These are phyloP conservation scores for Chalara sp. DNA, from an alignment of 2,329 filamentous ascomycete genomes.

Conservation along the genomic window DNA sequence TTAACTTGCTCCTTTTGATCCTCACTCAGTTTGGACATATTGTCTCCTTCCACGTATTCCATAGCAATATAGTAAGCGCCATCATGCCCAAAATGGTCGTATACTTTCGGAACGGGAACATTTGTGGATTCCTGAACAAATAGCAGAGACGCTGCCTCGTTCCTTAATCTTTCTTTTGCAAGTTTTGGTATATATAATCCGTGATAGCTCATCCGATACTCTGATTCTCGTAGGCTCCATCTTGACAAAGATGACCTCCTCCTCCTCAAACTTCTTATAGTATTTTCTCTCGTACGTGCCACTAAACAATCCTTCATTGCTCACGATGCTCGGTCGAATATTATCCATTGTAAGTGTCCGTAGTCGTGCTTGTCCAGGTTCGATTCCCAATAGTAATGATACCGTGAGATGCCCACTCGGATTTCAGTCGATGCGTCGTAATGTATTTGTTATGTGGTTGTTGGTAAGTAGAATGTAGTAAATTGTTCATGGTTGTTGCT, in stretches of 20 bases:
- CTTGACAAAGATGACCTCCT: not conserved
- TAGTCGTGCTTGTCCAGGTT: too few species aligned
- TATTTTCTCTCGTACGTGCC: not conserved
- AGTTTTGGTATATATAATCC: not conserved
- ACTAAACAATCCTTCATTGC: not conserved
- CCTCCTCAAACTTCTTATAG: too few species aligned
- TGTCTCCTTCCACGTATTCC: slow-evolving; percentile 5
- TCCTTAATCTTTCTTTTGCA: not conserved
- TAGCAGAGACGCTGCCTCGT: not conserved
- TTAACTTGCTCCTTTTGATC: slow-evolving; percentile 3
- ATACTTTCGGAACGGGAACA: slow-evolving; percentile 8
- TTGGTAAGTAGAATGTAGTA: too few species aligned
- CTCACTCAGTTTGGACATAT: slow-evolving; percentile 2
- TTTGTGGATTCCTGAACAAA: too few species aligned
- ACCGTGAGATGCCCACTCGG: too few species aligned
- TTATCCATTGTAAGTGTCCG: not conserved
- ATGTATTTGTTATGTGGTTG: too few species aligned
- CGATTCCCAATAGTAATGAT: too few species aligned
- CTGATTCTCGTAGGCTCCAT: not conserved
- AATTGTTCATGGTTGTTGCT: too few species aligned
- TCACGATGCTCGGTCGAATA: not conserved
- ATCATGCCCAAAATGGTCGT: slow-evolving; percentile 8
- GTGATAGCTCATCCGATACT: not conserved
- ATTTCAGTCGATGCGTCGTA: too few species aligned
- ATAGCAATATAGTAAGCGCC: slow-evolving; percentile 7